A percentile compares a stretch with the other conserved stretches of the same genome.
Conservation (phyloP, 371 early-diverging fungal species). For the Rhizopus arrhizus region DNA sequence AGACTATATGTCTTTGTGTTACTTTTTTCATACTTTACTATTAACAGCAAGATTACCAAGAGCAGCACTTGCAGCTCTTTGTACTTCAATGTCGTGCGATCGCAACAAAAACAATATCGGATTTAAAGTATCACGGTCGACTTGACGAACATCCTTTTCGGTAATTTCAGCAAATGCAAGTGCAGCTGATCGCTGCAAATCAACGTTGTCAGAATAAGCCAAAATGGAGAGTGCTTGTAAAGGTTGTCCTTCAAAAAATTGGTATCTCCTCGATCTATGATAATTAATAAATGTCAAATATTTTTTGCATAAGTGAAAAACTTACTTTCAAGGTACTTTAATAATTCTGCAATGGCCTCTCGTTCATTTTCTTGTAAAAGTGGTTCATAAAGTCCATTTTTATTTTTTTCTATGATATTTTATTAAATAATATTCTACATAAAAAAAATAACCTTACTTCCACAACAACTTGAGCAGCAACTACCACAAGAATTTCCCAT, state of each 20-base stretch:
- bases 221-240: slow-evolving; percentile 81
- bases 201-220: slow-evolving; percentile 84
- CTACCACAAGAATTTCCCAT: slow-evolving; percentile 36
- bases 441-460: slow-evolving; percentile 39
- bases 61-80: slow-evolving; percentile 87
- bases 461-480: slow-evolving; percentile 51
- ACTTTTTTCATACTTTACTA: slow-evolving; percentile 48
- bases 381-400: slow-evolving; percentile 74
- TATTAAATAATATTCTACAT: background rate
- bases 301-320: slow-evolving; percentile 4
- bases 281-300: background rate
- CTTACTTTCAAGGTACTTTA: slow-evolving; percentile 84
- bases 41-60: slow-evolving; percentile 89
- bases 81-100: slow-evolving; percentile 86
- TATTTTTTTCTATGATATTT: slow-evolving; percentile 36
- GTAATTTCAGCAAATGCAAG: slow-evolving; percentile 92
- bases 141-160: slow-evolving; percentile 86
- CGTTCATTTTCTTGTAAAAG: slow-evolving; percentile 83
- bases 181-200: slow-evolving; percentile 87
- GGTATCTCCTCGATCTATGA: slow-evolving; percentile 72
- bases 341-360: slow-evolving; percentile 80
- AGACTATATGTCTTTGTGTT: background rate
- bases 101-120: slow-evolving; percentile 83
- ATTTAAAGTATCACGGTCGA: slow-evolving; percentile 77
- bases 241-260: slow-evolving; percentile 90